These are phyloP conservation scores for Eucalyptus microcorys DNA, from an alignment of 345 rosid species.

Conservation along the genomic window DNA sequence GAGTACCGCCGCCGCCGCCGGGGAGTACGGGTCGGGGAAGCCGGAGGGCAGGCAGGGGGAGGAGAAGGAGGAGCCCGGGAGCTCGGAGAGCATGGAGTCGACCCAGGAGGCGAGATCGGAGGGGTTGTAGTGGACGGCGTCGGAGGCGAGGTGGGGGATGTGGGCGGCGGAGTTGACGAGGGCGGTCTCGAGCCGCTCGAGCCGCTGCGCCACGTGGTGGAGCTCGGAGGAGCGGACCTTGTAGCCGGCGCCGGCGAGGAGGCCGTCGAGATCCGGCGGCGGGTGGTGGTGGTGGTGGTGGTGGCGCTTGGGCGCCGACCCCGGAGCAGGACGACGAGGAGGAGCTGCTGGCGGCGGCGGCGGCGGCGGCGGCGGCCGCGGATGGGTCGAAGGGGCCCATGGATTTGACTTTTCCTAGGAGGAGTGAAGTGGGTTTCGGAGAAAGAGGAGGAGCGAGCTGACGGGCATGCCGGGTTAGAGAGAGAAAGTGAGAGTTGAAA, in stretches of 20 bases:
- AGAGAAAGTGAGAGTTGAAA: background rate
- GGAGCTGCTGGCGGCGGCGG: conserved; percentile 3
- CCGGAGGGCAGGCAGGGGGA: conserved; percentile 7
- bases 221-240: conserved; percentile 48
- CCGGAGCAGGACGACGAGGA: conserved; percentile 12
- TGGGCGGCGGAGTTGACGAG: conserved; percentile 42
- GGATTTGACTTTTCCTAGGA: background rate
- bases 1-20: background rate
- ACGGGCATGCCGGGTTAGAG: background rate
- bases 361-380: conserved; percentile 4
- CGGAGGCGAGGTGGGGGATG: conserved; percentile 27
- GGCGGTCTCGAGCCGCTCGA: conserved; percentile 49
- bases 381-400: conserved; percentile 26
- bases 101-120: conserved; percentile 60
- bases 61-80: conserved; percentile 1
- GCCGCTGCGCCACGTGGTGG: conserved; percentile 45
- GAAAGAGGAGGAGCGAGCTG: background rate
- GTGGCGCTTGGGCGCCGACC: conserved; percentile 7
- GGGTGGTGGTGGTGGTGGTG: conserved; percentile 3
- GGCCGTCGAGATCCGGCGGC: conserved; percentile 31
- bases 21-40: conserved; percentile 1
- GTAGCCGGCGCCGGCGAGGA: conserved; percentile 59
- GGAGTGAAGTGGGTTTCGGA: background rate
- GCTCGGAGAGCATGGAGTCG: conserved; percentile 47
- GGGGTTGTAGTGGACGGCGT: conserved; percentile 46